Conservation (phyloP, 192 early-diverging fungal genomes). For the Jimgerdemannia flammicorona region DNA sequence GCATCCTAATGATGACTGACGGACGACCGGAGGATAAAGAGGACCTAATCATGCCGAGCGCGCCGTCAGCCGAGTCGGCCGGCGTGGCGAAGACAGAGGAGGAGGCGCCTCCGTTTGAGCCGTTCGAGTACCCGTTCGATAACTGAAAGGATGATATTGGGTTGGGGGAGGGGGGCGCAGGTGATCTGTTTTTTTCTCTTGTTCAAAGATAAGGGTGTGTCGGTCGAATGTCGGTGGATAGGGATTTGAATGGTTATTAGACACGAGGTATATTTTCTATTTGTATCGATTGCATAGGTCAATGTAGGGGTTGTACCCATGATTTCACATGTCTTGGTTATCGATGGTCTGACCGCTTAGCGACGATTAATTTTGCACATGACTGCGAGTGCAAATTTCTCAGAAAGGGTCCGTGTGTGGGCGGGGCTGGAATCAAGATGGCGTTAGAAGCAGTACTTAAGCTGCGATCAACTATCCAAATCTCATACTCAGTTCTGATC, state of each 20-base stretch:
- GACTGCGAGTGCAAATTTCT: too few relatives aligned
- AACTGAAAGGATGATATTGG: constrained; percentile 22
- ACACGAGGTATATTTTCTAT: too few relatives aligned
- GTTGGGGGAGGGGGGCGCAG: neutral
- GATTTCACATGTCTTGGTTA: too few relatives aligned
- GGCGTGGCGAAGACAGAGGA: constrained; percentile 49
- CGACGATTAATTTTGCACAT: too few relatives aligned
- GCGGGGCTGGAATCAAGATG: too few relatives aligned
- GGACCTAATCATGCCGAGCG: constrained; percentile 65
- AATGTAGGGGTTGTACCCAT: too few relatives aligned
- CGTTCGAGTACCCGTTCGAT: constrained; percentile 83
- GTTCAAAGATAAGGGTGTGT: too few relatives aligned
- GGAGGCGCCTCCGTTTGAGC: constrained; percentile 67
- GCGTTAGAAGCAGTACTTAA: neutral
- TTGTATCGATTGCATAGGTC: too few relatives aligned
- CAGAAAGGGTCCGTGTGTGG: too few relatives aligned
- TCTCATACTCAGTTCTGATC: neutral
- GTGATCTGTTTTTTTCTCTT: neutral
- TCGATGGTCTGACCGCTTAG: too few relatives aligned
- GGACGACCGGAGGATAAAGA: constrained; percentile 72
- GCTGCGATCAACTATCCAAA: neutral
- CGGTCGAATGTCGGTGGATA: too few relatives aligned
- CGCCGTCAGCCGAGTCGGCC: constrained; percentile 27
- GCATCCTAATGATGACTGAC: constrained; percentile 88
- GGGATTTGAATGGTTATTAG: too few relatives aligned